Evolutionary conservation across 2,329 filamentous ascomycete genomes (phyloP), one percentile per base, ranked within the genome.

Genomic region (Colletotrichum lindemuthianum): DNA sequence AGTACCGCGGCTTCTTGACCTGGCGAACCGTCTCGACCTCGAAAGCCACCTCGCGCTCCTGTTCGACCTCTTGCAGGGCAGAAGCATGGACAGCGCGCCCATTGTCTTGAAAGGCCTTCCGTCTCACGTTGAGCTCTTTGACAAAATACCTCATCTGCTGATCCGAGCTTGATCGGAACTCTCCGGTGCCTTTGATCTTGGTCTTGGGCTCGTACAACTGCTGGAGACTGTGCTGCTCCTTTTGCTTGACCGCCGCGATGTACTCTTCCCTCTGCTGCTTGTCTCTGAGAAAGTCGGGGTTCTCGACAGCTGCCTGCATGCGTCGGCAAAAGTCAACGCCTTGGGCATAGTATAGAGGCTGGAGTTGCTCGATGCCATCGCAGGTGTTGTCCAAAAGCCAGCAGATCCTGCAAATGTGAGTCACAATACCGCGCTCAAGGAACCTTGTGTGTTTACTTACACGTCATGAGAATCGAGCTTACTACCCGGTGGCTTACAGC

Each of bases 331-430:
- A 91, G 65, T 90, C 86, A 0, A 77, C 72, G 0, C 88, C 88
- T 70, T 92, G 89, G 0, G 87, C 78, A 3, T 82, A 78, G 66
- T 89, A 88, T 0, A 92, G 76, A 0, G 83, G 79, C 51, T 85
- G 83, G 0, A 90, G 72, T 37, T 89, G 83, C 63, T 89, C 86
- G 16, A 86, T 88, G 0, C 76, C 80, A 8, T 77, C 73, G 63
- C 89, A 92, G 0, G 88, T 90, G 58, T 90, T 86, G 48, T 89
- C 81, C 0, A 92, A 77, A 0, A 91, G 79, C 89, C 89, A 91
- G 4, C 0, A 75, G 69, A 36, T 72, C 44, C 1, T 63, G 33
- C 7, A 32, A 24, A 4, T 24, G 24, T 24, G 24, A 24, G 24
- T 24, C 24, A 24, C 24, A 1, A 24, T 24, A 24, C 24, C 5